Conservation (phyloP, 208 protist species). For the Willaertia magna region DNA sequence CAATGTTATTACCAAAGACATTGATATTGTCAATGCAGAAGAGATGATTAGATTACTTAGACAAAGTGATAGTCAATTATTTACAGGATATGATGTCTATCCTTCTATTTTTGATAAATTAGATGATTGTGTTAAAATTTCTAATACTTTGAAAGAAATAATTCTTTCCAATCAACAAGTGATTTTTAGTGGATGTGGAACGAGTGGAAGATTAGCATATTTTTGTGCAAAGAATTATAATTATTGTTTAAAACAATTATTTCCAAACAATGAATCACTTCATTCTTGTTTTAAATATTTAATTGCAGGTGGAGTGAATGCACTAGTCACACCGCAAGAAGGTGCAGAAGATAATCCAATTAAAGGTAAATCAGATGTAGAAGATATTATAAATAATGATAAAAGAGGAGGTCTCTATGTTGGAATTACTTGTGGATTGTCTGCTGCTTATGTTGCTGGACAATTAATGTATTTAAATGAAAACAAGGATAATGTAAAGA, state of each 20-base stretch:
- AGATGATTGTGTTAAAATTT: neutral
- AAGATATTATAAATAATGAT: neutral
- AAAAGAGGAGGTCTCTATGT: slow-evolving; percentile 6
- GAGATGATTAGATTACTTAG: slow-evolving; percentile 13
- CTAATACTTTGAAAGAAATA: neutral
- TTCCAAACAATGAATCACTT: neutral
- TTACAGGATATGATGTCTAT: slow-evolving; percentile 9
- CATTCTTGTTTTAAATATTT: neutral
- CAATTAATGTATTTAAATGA: slow-evolving; percentile 13
- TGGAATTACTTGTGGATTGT: slow-evolving; percentile 36
- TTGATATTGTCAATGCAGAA: neutral
- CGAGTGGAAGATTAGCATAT: slow-evolving; percentile 23
- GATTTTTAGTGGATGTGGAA: slow-evolving; percentile 24
- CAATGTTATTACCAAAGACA: neutral
- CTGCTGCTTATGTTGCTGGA: slow-evolving; percentile 27
- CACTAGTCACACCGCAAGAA: slow-evolving; percentile 22
- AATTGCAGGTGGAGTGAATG: slow-evolving; percentile 23
- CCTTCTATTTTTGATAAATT: neutral
- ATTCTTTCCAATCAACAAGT: neutral
- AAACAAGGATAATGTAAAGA: neutral
- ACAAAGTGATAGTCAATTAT: slow-evolving; percentile 21
- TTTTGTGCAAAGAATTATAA: slow-evolving; percentile 17
- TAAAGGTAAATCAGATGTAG: slow-evolving; percentile 6
- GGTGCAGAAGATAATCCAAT: slow-evolving; percentile 19
- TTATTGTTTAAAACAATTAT: neutral